These are phyloP conservation scores for Phaeosphaeria sp. DNA, from an alignment of 2,329 filamentous ascomycete genomes.

Conservation along the genomic window DNA sequence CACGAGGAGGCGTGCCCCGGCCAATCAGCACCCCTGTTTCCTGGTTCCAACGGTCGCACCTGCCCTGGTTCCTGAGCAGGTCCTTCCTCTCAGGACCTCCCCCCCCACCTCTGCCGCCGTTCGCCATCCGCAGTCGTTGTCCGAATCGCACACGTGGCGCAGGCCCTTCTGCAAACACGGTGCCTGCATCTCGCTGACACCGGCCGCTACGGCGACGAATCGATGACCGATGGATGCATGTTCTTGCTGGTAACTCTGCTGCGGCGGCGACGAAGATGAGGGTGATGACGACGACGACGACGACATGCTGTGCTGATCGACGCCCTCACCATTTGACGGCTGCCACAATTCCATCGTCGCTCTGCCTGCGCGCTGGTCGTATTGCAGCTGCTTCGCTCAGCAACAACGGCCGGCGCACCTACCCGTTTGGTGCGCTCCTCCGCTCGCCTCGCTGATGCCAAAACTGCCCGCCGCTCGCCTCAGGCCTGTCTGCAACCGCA, in stretches of 20 bases:
- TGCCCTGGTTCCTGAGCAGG: not conserved
- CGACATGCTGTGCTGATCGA: not conserved
- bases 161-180: not conserved
- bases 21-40: not conserved
- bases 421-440: constrained; percentile 7
- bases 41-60: not conserved
- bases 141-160: not conserved
- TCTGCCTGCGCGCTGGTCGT: constrained; percentile 1
- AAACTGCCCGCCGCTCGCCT: constrained; percentile 13
- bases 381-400: constrained; percentile 6
- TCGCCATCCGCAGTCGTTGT: not conserved
- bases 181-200: not conserved
- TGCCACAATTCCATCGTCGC: not conserved
- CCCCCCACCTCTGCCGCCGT: not conserved
- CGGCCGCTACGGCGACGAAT: not conserved
- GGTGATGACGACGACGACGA: too few species aligned
- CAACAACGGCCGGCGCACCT: constrained; percentile 9
- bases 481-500: not conserved
- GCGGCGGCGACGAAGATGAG: not conserved
- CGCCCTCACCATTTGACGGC: not conserved
- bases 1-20: not conserved
- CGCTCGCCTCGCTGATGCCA: constrained; percentile 7
- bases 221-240: too few species aligned
- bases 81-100: not conserved
- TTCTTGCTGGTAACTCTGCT: too few species aligned